Evolutionary conservation across 108 stramenopile species (phyloP).

Genomic region (Cyclotella distinguenda): DNA sequence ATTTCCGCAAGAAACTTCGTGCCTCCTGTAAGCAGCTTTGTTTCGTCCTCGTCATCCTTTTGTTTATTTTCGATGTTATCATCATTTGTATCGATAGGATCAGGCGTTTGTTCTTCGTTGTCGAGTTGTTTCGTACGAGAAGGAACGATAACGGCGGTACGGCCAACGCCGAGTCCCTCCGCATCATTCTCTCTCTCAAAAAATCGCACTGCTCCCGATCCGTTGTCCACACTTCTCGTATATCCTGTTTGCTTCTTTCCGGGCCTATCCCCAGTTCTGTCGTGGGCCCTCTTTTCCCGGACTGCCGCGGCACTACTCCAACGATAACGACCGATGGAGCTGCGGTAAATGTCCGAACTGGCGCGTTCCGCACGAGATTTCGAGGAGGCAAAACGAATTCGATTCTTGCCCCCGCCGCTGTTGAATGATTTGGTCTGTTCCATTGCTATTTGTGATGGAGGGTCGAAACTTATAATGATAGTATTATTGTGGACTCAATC

Average conservation of each 20-base stretch:
- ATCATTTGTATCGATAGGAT: constrained; percentile 15
- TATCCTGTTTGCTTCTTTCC: constrained; percentile 35
- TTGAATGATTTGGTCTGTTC: constrained; percentile 72
- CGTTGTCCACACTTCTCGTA: constrained; percentile 5
- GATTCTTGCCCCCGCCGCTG: constrained; percentile 63
- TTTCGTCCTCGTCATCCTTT: constrained; percentile 29
- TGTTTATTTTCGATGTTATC: constrained; percentile 14
- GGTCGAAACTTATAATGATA: too few species aligned
- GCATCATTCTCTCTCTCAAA: constrained; percentile 47
- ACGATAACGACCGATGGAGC: constrained; percentile 55
- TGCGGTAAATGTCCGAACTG: constrained; percentile 83
- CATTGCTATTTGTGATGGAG: constrained; percentile 8
- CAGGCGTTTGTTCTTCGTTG: constrained; percentile 1
- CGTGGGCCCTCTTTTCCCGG: constrained; percentile 75
- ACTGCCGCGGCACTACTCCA: constrained; percentile 63
- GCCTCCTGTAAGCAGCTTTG: constrained; percentile 39
- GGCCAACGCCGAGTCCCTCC: constrained; percentile 39
- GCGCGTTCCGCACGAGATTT: constrained; percentile 71
- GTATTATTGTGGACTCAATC: too few species aligned
- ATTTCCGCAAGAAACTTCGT: constrained; percentile 70
- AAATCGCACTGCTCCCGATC: constrained; percentile 20
- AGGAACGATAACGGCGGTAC: constrained; percentile 43
- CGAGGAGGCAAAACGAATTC: constrained; percentile 66
- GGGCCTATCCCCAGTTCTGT: constrained; percentile 11
- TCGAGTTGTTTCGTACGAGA: constrained; percentile 13